phyloP scores from a whole-genome alignment of 2,329 filamentous ascomycete species.

The Pseudocercospora crystallina region DNA sequence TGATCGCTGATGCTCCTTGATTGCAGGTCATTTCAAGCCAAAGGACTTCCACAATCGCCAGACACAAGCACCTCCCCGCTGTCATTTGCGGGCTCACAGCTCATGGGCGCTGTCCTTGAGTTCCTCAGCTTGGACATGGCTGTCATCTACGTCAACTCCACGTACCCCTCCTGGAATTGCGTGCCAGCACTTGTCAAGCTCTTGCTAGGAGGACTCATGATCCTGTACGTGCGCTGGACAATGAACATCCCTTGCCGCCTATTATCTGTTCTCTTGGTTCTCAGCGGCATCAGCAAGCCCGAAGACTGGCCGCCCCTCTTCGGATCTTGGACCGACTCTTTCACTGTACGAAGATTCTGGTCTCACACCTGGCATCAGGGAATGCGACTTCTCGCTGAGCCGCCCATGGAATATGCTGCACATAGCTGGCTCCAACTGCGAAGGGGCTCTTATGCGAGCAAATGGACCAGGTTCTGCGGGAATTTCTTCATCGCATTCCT shows the following conservation, averaged over 20 bases:
- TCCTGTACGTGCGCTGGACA: constrained; percentile 1
- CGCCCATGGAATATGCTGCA: background rate
- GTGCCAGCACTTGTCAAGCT: background rate
- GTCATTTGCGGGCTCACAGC: background rate
- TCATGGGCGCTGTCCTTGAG: background rate
- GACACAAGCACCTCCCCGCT: background rate
- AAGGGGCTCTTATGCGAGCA: background rate
- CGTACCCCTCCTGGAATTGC: background rate
- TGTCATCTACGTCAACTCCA: background rate
- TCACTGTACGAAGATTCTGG: constrained; percentile 3
- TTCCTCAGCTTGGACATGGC: background rate
- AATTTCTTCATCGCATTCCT: constrained; percentile 6
- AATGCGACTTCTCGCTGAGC: constrained; percentile 3
- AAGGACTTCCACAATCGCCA: background rate
- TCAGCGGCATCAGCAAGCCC: background rate
- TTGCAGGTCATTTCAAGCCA: constrained; percentile 1
- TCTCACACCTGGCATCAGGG: constrained; percentile 7
- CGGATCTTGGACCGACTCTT: constrained; percentile 1
- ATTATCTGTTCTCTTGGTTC: background rate
- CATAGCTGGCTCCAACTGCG: background rate
- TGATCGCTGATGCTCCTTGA: no score
- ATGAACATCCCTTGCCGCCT: constrained; percentile 5
- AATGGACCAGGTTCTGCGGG: background rate
- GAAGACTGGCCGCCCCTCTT: constrained; percentile 1
- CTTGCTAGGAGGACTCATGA: background rate